Conservation (phyloP, 75 land plant genomes). For the Azolla pinnata region DNA sequence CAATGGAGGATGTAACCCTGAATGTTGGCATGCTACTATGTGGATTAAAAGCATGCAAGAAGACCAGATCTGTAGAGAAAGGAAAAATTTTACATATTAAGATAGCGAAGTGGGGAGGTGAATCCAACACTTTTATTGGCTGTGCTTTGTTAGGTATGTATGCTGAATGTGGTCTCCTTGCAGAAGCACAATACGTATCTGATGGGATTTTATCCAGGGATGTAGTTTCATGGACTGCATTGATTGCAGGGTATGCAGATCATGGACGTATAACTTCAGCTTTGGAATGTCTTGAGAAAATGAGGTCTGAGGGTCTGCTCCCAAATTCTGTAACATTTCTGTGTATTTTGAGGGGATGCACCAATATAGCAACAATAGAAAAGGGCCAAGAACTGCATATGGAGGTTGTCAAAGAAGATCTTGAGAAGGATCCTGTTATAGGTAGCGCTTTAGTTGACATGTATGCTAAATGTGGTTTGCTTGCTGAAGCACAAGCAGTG, state of each 20-base stretch:
- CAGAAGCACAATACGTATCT: conserved; percentile 21
- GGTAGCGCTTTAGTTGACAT: conserved; percentile 23
- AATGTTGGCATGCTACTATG: no score
- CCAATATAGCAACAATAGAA: conserved; percentile 7
- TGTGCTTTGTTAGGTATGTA: conserved; percentile 47
- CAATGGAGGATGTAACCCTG: no score
- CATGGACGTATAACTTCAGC: conserved; percentile 14
- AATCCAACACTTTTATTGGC: conserved; percentile 24
- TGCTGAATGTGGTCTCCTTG: conserved; percentile 4
- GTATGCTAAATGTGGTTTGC: conserved; percentile 14
- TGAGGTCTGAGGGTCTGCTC: not conserved
- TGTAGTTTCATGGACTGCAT: conserved; percentile 24
- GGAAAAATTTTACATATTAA: conserved; percentile 53
- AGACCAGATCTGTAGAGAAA: conserved; percentile 1
- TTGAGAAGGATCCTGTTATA: conserved; percentile 13
- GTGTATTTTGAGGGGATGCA: conserved; percentile 28
- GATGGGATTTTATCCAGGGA: conserved; percentile 12
- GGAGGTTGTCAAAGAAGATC: conserved; percentile 11
- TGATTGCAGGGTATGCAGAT: conserved; percentile 17
- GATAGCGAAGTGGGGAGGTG: conserved; percentile 27
- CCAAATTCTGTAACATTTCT: conserved; percentile 19
- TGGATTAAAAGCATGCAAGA: not conserved
- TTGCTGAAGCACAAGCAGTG: conserved; percentile 8
- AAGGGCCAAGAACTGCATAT: conserved; percentile 21
- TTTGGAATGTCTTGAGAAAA: conserved; percentile 12